These are phyloP conservation scores for Astrothelium macrocarpum DNA, from an alignment of 495 filamentous ascomycete species.

Conservation along the genomic window DNA sequence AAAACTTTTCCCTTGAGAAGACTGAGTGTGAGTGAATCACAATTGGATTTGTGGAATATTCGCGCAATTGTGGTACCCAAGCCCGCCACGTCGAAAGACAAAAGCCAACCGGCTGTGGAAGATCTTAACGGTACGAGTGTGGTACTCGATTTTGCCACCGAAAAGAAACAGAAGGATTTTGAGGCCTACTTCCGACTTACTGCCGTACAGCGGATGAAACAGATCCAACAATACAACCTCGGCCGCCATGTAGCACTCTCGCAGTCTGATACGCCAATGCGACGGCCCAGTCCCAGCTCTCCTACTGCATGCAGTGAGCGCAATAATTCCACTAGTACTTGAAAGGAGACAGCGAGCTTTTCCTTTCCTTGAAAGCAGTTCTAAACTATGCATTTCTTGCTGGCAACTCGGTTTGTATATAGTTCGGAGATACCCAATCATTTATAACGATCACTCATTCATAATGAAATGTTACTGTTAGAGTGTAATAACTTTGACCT, in stretches of 20 bases:
- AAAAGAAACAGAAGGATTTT: background rate
- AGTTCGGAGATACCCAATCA: too few species aligned
- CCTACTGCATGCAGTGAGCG: background rate
- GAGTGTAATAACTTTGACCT: too few species aligned
- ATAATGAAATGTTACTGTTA: too few species aligned
- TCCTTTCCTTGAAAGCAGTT: background rate
- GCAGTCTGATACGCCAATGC: background rate
- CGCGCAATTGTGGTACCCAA: background rate
- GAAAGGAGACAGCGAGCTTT: background rate
- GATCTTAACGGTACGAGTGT: background rate
- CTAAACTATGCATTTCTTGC: background rate
- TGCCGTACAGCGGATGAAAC: background rate
- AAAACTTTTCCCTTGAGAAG: slow-evolving; percentile 8
- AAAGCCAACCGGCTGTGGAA: slow-evolving; percentile 4
- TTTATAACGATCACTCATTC: too few species aligned
- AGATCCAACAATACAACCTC: background rate
- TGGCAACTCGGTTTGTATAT: too few species aligned
- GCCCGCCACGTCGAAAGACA: background rate
- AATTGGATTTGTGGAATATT: slow-evolving; percentile 6
- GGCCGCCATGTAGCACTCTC: background rate
- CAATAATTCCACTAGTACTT: background rate
- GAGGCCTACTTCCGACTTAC: background rate
- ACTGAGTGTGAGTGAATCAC: slow-evolving; percentile 1
- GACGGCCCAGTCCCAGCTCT: background rate
- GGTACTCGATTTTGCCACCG: slow-evolving; percentile 4